Conservation (phyloP, 2,329 filamentous ascomycete species). For the Aspergillus texensis region DNA sequence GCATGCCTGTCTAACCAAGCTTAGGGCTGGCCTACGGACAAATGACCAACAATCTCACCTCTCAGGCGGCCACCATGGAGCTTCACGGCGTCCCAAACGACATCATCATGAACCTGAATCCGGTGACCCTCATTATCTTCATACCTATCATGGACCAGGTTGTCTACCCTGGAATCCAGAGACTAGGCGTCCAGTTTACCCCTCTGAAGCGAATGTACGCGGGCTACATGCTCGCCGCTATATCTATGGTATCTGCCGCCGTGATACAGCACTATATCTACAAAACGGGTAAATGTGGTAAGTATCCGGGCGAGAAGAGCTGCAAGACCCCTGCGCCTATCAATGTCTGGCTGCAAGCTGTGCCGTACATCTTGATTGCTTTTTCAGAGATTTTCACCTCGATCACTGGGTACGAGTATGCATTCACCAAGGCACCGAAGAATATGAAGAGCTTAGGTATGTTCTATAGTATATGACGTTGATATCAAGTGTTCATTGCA, state of each 20-base stretch:
- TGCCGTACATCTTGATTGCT: constrained; percentile 55
- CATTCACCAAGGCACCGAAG: constrained; percentile 73
- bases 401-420: constrained; percentile 70
- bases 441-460: constrained; percentile 74
- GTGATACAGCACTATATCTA: constrained; percentile 59
- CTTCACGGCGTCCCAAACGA: constrained; percentile 58
- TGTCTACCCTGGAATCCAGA: constrained; percentile 54
- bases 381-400: constrained; percentile 61
- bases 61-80: constrained; percentile 57
- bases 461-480: constrained; percentile 29
- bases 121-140: constrained; percentile 55
- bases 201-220: constrained; percentile 57
- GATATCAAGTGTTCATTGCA: constrained; percentile 23
- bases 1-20: not conserved
- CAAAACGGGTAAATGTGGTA: constrained; percentile 62
- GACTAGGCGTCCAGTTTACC: constrained; percentile 51
- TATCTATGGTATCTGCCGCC: constrained; percentile 54
- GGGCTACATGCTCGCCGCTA: constrained; percentile 52
- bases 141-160: constrained; percentile 57
- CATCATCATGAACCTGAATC: constrained; percentile 57
- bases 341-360: constrained; percentile 62
- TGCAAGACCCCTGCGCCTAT: constrained; percentile 58
- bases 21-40: constrained; percentile 54
- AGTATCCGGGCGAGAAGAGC: constrained; percentile 45
- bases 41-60: constrained; percentile 57